phyloP scores from a whole-genome alignment of 306 rosid species.

The Dalbergia cochinchinensis region DNA sequence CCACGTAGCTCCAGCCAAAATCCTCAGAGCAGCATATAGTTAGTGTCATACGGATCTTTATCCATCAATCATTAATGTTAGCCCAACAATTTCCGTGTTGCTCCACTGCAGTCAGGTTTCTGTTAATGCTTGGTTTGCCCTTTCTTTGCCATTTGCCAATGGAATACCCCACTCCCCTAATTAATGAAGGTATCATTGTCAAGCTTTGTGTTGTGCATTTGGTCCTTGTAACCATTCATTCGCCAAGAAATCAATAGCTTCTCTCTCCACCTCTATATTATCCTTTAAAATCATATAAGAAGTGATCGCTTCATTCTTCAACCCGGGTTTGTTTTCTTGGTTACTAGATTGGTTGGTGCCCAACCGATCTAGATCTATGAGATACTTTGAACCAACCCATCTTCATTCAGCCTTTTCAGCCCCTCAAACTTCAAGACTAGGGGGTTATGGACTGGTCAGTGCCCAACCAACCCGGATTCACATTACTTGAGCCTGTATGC shows the following conservation, averaged over 20 bases:
- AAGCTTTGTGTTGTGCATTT: not conserved
- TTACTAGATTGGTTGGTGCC: not conserved
- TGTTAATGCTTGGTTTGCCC: not conserved
- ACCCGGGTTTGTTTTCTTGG: not conserved
- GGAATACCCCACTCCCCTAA: not conserved
- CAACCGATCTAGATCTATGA: no score
- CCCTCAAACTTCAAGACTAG: no score
- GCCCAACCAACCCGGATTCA: no score
- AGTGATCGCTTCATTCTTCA: not conserved
- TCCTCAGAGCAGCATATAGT: not conserved
- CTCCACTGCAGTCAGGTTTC: slow-evolving; percentile 5
- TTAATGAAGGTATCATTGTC: slow-evolving; percentile 5
- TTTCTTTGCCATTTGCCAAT: slow-evolving; percentile 5
- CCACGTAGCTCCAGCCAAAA: slow-evolving; percentile 19
- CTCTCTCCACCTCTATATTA: not conserved
- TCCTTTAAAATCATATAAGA: not conserved
- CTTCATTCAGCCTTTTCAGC: no score
- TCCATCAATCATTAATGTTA: slow-evolving; percentile 24
- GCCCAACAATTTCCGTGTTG: not conserved
- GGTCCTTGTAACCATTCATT: not conserved
- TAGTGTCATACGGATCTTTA: not conserved
- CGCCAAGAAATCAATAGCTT: not conserved
- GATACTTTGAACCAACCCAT: no score
- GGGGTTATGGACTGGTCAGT: no score
- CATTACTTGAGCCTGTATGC: no score